phyloP scores from a whole-genome alignment of 2,329 filamentous ascomycete genomes.

The Penicillium sp. region DNA sequence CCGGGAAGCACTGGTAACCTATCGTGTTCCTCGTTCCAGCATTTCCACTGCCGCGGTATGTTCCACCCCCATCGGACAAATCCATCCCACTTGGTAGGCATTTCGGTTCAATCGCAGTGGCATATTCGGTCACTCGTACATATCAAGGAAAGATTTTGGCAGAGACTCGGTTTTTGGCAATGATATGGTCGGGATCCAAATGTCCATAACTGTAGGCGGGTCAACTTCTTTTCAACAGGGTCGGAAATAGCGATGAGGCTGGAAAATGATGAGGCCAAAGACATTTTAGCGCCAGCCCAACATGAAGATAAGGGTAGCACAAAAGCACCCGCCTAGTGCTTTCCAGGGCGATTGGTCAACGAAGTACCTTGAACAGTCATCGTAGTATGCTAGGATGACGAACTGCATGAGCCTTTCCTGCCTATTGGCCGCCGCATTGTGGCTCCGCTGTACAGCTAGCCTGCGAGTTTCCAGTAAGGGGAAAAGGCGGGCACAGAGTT shows the following conservation, averaged over 20 bases:
- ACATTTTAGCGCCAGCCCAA: not conserved
- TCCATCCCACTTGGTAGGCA: constrained; percentile 18
- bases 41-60: constrained; percentile 21
- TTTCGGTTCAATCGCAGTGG: constrained; percentile 1
- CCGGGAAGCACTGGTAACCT: constrained; percentile 4
- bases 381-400: no score
- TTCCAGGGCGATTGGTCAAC: not conserved
- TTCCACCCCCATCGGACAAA: constrained; percentile 19
- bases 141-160: not conserved
- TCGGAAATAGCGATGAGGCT: not conserved
- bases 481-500: no score
- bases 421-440: no score
- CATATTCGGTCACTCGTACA: not conserved
- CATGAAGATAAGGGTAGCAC: not conserved
- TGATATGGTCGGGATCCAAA: not conserved
- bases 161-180: not conserved
- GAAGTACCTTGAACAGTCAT: no score
- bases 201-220: not conserved
- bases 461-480: no score
- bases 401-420: no score
- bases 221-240: not conserved
- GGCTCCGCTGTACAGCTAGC: no score
- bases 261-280: not conserved
- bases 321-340: not conserved
- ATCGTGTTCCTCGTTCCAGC: constrained; percentile 18